Evolutionary conservation across 345 rosid genomes (phyloP).

Genomic region (Syzygium aqueum): DNA sequence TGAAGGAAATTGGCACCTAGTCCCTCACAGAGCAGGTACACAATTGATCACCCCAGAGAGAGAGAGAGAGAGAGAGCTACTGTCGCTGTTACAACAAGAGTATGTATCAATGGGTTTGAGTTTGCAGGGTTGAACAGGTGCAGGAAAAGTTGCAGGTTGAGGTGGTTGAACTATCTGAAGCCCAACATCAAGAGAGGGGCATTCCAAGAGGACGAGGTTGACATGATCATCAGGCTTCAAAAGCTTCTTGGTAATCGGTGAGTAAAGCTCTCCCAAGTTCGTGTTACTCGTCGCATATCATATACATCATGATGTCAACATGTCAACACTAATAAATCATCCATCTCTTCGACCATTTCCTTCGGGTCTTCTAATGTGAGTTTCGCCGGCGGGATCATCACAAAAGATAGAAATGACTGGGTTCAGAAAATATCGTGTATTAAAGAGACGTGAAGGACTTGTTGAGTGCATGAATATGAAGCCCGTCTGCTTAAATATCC

Average conservation of each 20-base stretch:
- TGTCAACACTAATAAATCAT: background rate
- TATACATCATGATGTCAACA: background rate
- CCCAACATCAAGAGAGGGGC: slow-evolving; percentile 51
- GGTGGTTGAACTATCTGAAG: slow-evolving; percentile 58
- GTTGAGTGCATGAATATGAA: background rate
- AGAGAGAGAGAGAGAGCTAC: background rate
- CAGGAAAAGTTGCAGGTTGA: slow-evolving; percentile 52
- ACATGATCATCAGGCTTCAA: slow-evolving; percentile 47
- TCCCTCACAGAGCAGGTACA: slow-evolving; percentile 27
- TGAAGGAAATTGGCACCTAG: slow-evolving; percentile 31
- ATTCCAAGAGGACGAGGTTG: slow-evolving; percentile 44
- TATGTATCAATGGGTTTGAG: background rate
- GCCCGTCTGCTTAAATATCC: background rate
- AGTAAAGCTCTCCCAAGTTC: background rate
- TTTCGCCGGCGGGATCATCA: background rate
- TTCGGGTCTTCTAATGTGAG: background rate
- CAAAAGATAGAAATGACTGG: background rate
- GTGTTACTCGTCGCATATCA: background rate
- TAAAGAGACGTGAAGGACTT: background rate
- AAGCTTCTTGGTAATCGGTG: slow-evolving; percentile 55
- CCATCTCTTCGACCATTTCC: background rate
- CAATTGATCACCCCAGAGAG: background rate
- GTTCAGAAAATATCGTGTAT: background rate
- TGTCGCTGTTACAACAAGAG: background rate
- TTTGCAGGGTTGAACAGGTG: slow-evolving; percentile 43